Conservation (phyloP, 331 rosid species). For the Malus hybrid region DNA sequence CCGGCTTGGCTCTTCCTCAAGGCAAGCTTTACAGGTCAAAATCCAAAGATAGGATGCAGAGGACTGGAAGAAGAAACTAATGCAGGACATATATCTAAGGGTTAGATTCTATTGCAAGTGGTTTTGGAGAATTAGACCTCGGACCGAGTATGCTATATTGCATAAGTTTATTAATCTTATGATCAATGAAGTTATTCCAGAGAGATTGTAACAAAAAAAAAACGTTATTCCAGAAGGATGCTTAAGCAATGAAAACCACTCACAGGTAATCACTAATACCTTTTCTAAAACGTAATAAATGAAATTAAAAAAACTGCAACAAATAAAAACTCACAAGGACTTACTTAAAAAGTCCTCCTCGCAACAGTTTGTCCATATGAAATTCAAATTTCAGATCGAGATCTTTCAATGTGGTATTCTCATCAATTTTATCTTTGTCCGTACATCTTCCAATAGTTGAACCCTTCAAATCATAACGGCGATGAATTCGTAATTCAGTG, state of each 20-base stretch:
- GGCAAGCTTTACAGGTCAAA: neutral
- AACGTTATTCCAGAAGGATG: neutral
- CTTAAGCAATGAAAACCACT: neutral
- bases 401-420: slow-evolving; percentile 72
- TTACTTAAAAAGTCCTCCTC: slow-evolving; percentile 60
- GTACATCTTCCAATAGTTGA: slow-evolving; percentile 76
- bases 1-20: neutral
- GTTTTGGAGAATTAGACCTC: neutral
- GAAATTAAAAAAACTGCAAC: no score
- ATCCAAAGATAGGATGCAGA: neutral
- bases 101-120: neutral
- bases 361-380: slow-evolving; percentile 78
- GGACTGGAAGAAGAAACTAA: neutral
- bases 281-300: no score
- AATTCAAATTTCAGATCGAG: slow-evolving; percentile 63
- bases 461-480: slow-evolving; percentile 79
- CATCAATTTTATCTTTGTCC: slow-evolving; percentile 33
- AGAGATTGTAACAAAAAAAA: neutral
- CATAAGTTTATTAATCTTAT: neutral
- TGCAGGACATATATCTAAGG: neutral
- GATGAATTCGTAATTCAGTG: slow-evolving; percentile 39
- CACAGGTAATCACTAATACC: no score
- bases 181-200: neutral
- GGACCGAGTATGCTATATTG: neutral
- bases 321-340: slow-evolving; percentile 2